Percentiles rank a stretch among this genome's conserved stretches.
phyloP scores from a whole-genome alignment of 2,329 filamentous ascomycete genomes.

The Scedosporium apiospermum region DNA sequence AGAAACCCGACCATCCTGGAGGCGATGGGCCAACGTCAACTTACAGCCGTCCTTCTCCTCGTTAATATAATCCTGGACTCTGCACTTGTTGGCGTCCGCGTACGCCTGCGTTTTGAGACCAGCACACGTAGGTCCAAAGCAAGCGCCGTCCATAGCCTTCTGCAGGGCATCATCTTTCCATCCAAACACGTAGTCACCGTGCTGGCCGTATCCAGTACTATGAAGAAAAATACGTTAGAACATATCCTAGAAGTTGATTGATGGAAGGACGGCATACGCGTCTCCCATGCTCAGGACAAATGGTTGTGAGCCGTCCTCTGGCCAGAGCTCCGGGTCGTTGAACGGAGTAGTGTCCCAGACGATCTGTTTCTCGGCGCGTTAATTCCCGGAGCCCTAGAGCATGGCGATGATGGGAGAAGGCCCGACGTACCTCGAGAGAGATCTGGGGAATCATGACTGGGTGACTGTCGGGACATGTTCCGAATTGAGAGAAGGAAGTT shows the following conservation, averaged over 20 bases:
- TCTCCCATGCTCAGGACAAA: conserved; percentile 22
- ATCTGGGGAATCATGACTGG: conserved; percentile 29
- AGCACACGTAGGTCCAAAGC: conserved; percentile 13
- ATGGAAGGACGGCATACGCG: background rate
- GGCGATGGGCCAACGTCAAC: conserved; percentile 6
- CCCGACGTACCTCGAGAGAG: conserved; percentile 19
- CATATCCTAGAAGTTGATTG: background rate
- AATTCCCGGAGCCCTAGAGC: background rate
- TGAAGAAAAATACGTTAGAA: background rate
- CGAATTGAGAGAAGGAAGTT: conserved; percentile 20
- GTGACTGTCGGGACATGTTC: conserved; percentile 23
- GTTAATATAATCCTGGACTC: conserved; percentile 16
- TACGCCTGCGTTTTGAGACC: conserved; percentile 21
- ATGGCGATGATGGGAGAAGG: background rate
- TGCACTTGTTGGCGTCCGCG: conserved; percentile 22
- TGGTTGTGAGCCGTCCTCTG: conserved; percentile 24
- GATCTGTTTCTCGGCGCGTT: conserved; percentile 10
- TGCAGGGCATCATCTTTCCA: conserved; percentile 28
- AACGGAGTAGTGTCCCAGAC: conserved; percentile 28
- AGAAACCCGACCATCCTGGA: background rate
- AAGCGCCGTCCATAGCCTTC: conserved; percentile 18
- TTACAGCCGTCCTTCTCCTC: conserved; percentile 24
- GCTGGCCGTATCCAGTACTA: conserved; percentile 23
- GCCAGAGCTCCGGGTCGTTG: conserved; percentile 26
- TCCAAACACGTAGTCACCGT: conserved; percentile 29